phyloP scores from a whole-genome alignment of 2,329 filamentous ascomycete species.

The Xylariaceae sp. region DNA sequence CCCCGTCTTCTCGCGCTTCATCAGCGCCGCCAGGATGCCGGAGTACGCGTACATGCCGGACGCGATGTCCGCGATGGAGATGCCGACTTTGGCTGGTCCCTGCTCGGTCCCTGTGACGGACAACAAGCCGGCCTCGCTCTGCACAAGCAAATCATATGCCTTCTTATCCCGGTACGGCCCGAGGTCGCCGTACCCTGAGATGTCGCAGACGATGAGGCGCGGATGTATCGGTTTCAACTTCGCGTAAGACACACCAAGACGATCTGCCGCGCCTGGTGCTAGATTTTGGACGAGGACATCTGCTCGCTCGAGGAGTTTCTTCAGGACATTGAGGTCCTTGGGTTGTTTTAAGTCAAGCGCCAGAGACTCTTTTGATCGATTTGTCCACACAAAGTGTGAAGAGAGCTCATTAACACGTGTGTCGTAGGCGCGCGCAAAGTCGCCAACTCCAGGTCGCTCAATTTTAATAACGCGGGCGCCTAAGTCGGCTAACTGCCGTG shows the following conservation, averaged over 20 bases:
- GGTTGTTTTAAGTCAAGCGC: constrained; percentile 46
- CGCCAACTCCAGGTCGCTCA: constrained; percentile 47
- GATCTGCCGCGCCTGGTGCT: constrained; percentile 44
- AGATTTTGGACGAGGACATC: constrained; percentile 54
- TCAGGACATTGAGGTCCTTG: constrained; percentile 40
- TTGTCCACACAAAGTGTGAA: constrained; percentile 55
- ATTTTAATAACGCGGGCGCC: constrained; percentile 54
- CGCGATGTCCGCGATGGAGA: constrained; percentile 52
- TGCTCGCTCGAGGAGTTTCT: constrained; percentile 39
- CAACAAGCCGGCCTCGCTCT: constrained; percentile 50
- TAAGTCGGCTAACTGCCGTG: constrained; percentile 49
- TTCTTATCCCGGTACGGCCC: constrained; percentile 52
- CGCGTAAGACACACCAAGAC: constrained; percentile 46
- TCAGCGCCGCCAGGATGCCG: constrained; percentile 46
- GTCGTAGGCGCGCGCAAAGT: constrained; percentile 51
- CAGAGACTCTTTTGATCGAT: constrained; percentile 51
- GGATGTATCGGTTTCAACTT: constrained; percentile 39
- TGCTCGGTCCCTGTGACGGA: constrained; percentile 45
- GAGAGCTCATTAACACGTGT: constrained; percentile 45
- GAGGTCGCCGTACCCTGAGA: constrained; percentile 49
- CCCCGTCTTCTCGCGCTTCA: constrained; percentile 46
- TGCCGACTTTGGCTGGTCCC: constrained; percentile 47
- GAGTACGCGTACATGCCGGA: constrained; percentile 50
- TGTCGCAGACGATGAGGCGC: constrained; percentile 49
- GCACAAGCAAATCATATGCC: constrained; percentile 52